A percentile compares a stretch with the other conserved stretches of the same genome.
These are phyloP conservation scores for Boletus eberwhitei DNA, from an alignment of 768 basidiomycete species.

Conservation along the genomic window DNA sequence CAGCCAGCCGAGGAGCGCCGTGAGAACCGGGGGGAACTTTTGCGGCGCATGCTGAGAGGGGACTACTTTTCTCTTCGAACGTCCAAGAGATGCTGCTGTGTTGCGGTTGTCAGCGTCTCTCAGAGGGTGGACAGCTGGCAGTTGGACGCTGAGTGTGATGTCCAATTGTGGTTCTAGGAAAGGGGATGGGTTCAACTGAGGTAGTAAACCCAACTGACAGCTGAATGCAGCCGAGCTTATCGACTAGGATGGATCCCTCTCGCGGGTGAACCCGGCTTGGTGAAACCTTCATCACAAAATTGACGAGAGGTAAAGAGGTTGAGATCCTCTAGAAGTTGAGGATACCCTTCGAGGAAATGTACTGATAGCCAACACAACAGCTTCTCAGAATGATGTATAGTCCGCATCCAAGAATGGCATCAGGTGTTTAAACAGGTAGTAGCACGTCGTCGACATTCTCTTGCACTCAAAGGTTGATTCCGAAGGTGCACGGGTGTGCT, in stretches of 20 bases:
- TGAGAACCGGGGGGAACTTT: too few relatives aligned
- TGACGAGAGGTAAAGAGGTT: slow-evolving; percentile 76
- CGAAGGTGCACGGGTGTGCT: slow-evolving; percentile 67
- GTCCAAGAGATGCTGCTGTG: too few relatives aligned
- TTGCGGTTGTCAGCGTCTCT: too few relatives aligned
- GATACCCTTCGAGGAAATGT: slow-evolving; percentile 78
- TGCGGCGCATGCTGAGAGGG: too few relatives aligned
- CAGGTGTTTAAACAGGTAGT: slow-evolving; percentile 79
- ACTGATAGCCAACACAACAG: slow-evolving; percentile 85
- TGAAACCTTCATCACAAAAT: slow-evolving; percentile 66
- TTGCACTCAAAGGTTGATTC: slow-evolving; percentile 78
- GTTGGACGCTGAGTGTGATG: too few relatives aligned
- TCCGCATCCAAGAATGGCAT: slow-evolving; percentile 88
- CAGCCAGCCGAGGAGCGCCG: too few relatives aligned
- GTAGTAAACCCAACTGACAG: slow-evolving; percentile 85
- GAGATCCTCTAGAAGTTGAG: slow-evolving; percentile 80
- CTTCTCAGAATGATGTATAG: slow-evolving; percentile 77
- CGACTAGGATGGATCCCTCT: slow-evolving; percentile 58
- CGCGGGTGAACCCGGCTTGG: slow-evolving; percentile 45
- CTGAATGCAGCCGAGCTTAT: slow-evolving; percentile 78
- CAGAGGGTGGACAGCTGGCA: too few relatives aligned
- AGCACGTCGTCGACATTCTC: slow-evolving; percentile 75
- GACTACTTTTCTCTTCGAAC: too few relatives aligned
- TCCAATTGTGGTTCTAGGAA: too few relatives aligned
- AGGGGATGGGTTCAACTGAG: slow-evolving; percentile 37